Evolutionary conservation across 2,329 filamentous ascomycete species (phyloP).

Genomic region (Alternaria sp.): DNA sequence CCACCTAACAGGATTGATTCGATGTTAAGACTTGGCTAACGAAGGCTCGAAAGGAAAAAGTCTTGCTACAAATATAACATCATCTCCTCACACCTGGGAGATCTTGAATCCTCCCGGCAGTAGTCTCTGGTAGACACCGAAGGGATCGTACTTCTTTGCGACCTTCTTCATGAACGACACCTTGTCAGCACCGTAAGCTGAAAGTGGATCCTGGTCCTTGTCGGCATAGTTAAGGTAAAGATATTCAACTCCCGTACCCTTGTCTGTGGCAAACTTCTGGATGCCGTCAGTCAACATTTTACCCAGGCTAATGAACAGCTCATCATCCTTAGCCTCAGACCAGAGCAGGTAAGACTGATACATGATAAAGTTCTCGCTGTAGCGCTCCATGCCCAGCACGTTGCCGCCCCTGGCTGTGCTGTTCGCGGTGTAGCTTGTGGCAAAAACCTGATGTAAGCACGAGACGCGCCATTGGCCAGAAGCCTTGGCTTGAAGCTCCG

Average conservation of each 20-base stretch:
- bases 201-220: constrained; percentile 46
- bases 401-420: constrained; percentile 30
- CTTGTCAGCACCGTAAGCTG: constrained; percentile 53
- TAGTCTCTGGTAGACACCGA: constrained; percentile 50
- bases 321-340: constrained; percentile 18
- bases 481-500: not conserved
- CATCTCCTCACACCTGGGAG: not conserved
- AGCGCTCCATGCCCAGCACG: constrained; percentile 31
- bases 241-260: constrained; percentile 17
- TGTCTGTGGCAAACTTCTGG: constrained; percentile 13
- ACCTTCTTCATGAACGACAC: constrained; percentile 44
- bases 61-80: not conserved
- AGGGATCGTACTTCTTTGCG: constrained; percentile 51
- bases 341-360: constrained; percentile 22
- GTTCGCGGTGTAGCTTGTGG: constrained; percentile 24
- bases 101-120: constrained; percentile 56
- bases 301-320: constrained; percentile 2
- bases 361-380: constrained; percentile 29
- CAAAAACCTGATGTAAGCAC: constrained; percentile 31
- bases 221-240: constrained; percentile 49
- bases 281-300: constrained; percentile 21
- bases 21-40: not conserved
- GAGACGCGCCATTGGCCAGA: constrained; percentile 18
- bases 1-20: rapidly evolving
- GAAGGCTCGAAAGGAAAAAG: rapidly evolving